These are phyloP conservation scores for Aureobasidium zeae DNA, from an alignment of 2,329 filamentous ascomycete genomes.

Conservation along the genomic window DNA sequence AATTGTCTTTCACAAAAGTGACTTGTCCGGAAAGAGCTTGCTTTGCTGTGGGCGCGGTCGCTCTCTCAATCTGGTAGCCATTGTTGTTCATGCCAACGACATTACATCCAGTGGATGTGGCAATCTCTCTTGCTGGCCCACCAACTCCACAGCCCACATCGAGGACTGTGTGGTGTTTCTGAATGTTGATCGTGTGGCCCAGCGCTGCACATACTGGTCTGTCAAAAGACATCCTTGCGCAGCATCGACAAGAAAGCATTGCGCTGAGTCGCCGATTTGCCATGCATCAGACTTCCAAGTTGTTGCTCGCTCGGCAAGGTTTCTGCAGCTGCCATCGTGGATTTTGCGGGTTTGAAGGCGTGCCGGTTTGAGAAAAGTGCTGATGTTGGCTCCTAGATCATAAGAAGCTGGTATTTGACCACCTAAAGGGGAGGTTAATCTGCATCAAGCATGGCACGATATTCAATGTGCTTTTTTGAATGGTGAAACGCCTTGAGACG, in stretches of 20 bases:
- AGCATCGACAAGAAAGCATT: constrained; percentile 74
- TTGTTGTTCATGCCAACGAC: constrained; percentile 96
- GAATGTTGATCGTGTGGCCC: constrained; percentile 77
- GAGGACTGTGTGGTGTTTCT: constrained; percentile 80
- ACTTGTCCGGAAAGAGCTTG: constrained; percentile 73
- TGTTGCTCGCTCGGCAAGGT: background rate
- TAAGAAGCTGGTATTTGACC: too few relatives aligned
- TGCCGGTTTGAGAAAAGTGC: background rate
- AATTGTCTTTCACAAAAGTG: constrained; percentile 86
- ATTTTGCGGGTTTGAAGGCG: background rate
- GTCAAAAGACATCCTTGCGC: constrained; percentile 75
- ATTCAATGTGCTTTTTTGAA: too few relatives aligned
- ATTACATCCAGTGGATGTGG: constrained; percentile 84
- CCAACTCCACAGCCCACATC: constrained; percentile 97
- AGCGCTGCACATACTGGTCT: constrained; percentile 93
- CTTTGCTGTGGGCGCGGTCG: constrained; percentile 70
- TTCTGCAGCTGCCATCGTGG: background rate
- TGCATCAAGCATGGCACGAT: too few relatives aligned
- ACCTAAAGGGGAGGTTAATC: too few relatives aligned
- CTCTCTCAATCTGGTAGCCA: constrained; percentile 95
- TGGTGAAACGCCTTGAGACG: too few relatives aligned
- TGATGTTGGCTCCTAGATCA: too few relatives aligned
- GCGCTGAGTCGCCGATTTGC: constrained; percentile 68
- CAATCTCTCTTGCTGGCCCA: constrained; percentile 88
- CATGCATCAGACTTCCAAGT: constrained; percentile 54